Evolutionary conservation across 2,329 filamentous ascomycete genomes (phyloP), one percentile per base, ranked within the genome.

Genomic region (Albifimbria verrucaria): DNA sequence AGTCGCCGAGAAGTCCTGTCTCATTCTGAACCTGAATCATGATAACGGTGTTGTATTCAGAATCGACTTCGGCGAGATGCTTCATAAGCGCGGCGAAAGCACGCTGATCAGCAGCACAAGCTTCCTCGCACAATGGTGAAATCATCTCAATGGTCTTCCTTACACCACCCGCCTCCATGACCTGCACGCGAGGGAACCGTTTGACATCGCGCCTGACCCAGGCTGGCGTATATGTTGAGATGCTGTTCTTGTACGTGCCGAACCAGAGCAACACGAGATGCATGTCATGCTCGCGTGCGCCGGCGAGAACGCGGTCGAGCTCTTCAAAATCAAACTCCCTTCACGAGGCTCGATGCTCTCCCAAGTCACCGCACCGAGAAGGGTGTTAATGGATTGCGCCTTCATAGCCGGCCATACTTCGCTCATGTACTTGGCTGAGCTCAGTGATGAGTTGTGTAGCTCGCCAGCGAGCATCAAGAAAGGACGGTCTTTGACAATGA

Each of bases 21-120:
- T 82, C 79, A 42, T 82, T 82, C 62, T 83, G 76, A n/a, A 83
- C 78, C 55, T 82, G 79, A 0, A 81, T 72, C 79, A 82, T 82
- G 2, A 82, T 56, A 0, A 82, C 78, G 0, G 78, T 82, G 3
- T 66, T 71, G 43, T 81, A 68, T 11, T 69, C 61, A 2, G 63
- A 64, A 45, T 82, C 78, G 4, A 81, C 59, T 3, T 75, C 63
- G 7, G 72, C 71, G 0, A 73, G 50, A 46, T 73, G 65, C 1
- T 43, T 50, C 57, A 71, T 66, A 7, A 72, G 55, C 10, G 60
- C 61, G 1, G 62, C 57, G 26, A 72, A 72, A 0, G 70, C 70
- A 4, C 54, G 55, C 0, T 61, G 57, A 47, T 72, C 70, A 1
- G 70, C 70, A 9, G 58, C 50, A 45, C 66, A 68, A 0, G 58